Base-by-base conservation (phyloP, 176 grass and related monocot species). In the Ensete glaucum region DNA sequence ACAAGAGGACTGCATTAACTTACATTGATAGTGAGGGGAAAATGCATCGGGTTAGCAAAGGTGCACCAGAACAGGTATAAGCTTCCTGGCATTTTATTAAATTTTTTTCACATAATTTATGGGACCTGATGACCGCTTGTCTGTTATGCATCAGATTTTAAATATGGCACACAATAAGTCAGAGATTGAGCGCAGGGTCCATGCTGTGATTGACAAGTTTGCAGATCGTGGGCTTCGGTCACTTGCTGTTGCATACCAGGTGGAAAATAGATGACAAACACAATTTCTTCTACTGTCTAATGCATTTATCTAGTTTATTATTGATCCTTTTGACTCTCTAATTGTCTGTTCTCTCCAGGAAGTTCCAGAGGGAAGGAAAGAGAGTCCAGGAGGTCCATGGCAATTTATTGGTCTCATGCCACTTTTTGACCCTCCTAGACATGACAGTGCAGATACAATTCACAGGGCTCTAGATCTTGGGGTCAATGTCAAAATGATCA, bases 401-500 rank as follows among this genome's bases (percentile, higher is more conserved):
- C 86, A 91, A 53, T 96, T 96, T 76, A 68, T 96, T 8, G 92
- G 88, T 27, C 88, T 96, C 67, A 78, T 96, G 82, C 92, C 92
- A 43, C 92, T 96, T 77, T 96, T 96, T 79, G 92, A 96, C 49
- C 92, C 92, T 14, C 92, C 92, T 19, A 81, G 92, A 69, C 92
- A 91, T 89, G 92, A 96, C 67, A 96, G 92, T 82, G 88, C 92
- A 43, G 84, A 96, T 81, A 96, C 92, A 63, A 96, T 96, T 71
- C 83, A 82, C 57, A 85, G 88, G 81, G 92, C 92, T 67, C 80
- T 96, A 21, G 69, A 91, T 59, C 88, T 96, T 81, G 92, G 92
- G 77, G 92, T 96, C 34, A 96, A 87, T 76, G 92, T 96, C 25
- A 96, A 96, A 85, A 96, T 96, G 92, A 91, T 96, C 68, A 91